phyloP scores from a whole-genome alignment of 148 eudicot species.

The Silene uniflora region DNA sequence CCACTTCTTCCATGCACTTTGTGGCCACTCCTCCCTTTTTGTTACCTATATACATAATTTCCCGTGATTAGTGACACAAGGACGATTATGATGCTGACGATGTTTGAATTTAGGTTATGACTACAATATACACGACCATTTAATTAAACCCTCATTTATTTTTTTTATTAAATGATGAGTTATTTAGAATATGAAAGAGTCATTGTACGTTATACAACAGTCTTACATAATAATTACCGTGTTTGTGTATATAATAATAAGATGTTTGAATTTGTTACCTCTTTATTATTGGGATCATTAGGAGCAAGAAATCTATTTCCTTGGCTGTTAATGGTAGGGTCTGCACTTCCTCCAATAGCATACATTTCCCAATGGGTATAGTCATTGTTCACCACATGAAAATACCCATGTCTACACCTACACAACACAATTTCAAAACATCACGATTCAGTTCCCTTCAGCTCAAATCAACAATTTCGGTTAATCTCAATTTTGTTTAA shows the following conservation, averaged over 20 bases:
- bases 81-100: background rate
- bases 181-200: no score
- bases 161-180: no score
- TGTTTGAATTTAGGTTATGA: no score
- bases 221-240: no score
- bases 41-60: conserved; percentile 37
- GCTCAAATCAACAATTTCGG: background rate
- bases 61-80: no score
- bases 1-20: conserved; percentile 53
- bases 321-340: conserved; percentile 61
- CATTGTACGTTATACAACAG: no score
- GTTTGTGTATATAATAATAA: no score
- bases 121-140: no score
- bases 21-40: conserved; percentile 47
- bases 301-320: conserved; percentile 74
- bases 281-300: conserved; percentile 39
- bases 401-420: conserved; percentile 69
- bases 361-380: conserved; percentile 71
- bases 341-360: conserved; percentile 70
- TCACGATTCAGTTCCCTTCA: background rate
- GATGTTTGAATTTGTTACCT: conserved; percentile 30
- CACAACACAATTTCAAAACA: background rate
- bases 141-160: no score
- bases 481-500: no score
- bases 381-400: conserved; percentile 76